Percentiles rank a stretch among this genome's conserved stretches.
Conservation (phyloP, 2,329 filamentous ascomycete species). For the Amylocarpus encephaloides region DNA sequence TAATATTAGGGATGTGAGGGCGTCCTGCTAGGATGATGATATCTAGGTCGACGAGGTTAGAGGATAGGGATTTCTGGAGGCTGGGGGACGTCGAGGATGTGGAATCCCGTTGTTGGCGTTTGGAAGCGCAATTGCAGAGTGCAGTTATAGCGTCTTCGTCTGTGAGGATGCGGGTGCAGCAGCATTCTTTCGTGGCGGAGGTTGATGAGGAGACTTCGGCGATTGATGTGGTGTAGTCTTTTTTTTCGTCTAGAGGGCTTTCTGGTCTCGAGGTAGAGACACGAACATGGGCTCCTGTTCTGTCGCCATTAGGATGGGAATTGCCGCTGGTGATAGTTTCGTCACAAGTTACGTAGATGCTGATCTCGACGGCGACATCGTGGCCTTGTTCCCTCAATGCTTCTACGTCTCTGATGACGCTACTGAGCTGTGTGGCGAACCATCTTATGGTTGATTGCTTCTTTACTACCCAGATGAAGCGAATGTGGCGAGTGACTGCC, state of each 20-base stretch:
- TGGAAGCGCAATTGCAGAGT: constrained; percentile 35
- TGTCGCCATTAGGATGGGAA: constrained; percentile 5
- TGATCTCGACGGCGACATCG: constrained; percentile 28
- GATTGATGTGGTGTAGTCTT: constrained; percentile 18
- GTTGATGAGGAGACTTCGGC: constrained; percentile 1
- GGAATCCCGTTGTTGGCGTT: constrained; percentile 19
- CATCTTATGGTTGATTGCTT: constrained; percentile 45
- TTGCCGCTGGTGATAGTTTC: constrained; percentile 22
- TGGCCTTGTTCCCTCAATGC: constrained; percentile 31
- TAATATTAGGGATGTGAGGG: constrained; percentile 44
- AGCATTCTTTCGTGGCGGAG: constrained; percentile 37
- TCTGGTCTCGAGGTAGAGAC: not conserved
- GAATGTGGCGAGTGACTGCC: constrained; percentile 42
- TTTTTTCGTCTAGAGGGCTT: constrained; percentile 7
- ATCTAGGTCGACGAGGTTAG: not conserved
- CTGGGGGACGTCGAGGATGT: not conserved
- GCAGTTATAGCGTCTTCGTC: constrained; percentile 36
- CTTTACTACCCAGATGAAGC: constrained; percentile 54
- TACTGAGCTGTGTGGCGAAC: constrained; percentile 45
- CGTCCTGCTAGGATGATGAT: constrained; percentile 39
- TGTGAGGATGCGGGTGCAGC: constrained; percentile 42
- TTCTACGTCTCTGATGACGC: constrained; percentile 38
- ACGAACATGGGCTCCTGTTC: constrained; percentile 4
- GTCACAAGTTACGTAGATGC: constrained; percentile 32
- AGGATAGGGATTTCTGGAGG: constrained; percentile 2